Evolutionary conservation across 495 filamentous ascomycete species (phyloP).

Genomic region (Viridothelium virens): DNA sequence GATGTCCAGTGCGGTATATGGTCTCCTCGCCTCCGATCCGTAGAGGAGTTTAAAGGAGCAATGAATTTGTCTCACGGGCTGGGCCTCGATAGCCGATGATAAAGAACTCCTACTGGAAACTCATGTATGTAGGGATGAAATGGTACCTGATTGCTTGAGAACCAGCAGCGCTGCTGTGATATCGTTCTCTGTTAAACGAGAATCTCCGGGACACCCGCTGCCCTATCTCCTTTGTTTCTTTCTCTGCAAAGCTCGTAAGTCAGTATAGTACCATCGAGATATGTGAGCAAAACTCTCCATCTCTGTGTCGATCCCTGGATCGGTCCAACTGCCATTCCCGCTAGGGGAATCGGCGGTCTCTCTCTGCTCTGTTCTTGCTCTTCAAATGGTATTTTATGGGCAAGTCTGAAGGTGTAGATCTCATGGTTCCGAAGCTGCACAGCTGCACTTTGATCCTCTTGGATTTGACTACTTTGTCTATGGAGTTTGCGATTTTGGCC

Average conservation of each 20-base stretch:
- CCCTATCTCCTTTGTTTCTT: slow-evolving; percentile 3
- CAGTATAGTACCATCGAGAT: slow-evolving; percentile 66
- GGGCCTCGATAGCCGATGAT: too few species aligned
- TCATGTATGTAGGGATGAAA: too few species aligned
- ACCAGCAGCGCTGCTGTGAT: background rate
- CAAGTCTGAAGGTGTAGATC: slow-evolving; percentile 1
- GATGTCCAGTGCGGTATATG: too few species aligned
- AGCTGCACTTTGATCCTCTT: background rate
- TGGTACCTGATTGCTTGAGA: background rate
- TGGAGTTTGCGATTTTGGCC: background rate
- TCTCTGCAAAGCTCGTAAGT: slow-evolving; percentile 61
- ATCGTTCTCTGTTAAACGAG: background rate
- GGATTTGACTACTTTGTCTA: background rate
- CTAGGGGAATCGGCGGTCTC: slow-evolving; percentile 41
- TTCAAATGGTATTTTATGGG: slow-evolving; percentile 39
- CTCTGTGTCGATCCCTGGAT: slow-evolving; percentile 50
- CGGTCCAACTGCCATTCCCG: slow-evolving; percentile 53
- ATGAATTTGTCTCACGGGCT: too few species aligned
- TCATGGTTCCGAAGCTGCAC: background rate
- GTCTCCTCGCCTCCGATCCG: too few species aligned
- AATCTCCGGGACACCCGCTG: slow-evolving; percentile 6
- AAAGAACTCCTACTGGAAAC: too few species aligned
- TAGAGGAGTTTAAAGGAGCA: too few species aligned
- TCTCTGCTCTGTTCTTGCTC: slow-evolving; percentile 40
- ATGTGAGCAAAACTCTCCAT: slow-evolving; percentile 70